Conservation (phyloP, 2,329 filamentous ascomycete genomes). For the Fonsecaea nubica region DNA sequence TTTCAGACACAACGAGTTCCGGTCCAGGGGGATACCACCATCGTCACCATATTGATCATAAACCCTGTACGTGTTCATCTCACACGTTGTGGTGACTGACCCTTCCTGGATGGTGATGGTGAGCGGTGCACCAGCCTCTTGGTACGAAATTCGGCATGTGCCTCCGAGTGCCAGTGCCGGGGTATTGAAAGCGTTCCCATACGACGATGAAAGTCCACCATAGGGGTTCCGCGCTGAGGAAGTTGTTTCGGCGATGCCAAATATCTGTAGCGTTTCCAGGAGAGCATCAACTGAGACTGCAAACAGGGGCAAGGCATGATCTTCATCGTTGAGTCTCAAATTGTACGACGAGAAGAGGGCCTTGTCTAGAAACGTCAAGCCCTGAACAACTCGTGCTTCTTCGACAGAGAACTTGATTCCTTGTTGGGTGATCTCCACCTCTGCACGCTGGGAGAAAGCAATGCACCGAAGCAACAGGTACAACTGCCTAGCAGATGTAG, state of each 20-base stretch:
- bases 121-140: conserved; percentile 75
- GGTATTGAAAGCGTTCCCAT: conserved; percentile 77
- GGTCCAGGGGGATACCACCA: conserved; percentile 86
- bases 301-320: conserved; percentile 68
- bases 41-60: conserved; percentile 56
- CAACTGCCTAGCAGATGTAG: conserved; percentile 66
- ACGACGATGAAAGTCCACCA: conserved; percentile 49
- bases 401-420: conserved; percentile 88
- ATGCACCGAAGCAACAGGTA: conserved; percentile 68
- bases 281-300: conserved; percentile 86
- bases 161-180: conserved; percentile 83
- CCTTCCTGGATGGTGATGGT: conserved; percentile 85
- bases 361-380: conserved; percentile 84
- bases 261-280: conserved; percentile 93
- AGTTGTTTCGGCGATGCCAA: conserved; percentile 74
- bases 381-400: conserved; percentile 90
- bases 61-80: conserved; percentile 81
- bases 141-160: conserved; percentile 83
- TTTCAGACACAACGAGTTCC: conserved; percentile 81
- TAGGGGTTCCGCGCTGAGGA: conserved; percentile 50
- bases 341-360: conserved; percentile 85
- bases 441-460: conserved; percentile 64
- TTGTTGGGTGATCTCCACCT: conserved; percentile 78
- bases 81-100: conserved; percentile 85
- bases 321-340: conserved; percentile 61